Evolutionary conservation across 2,329 filamentous ascomycete species (phyloP).

Genomic region (Trichophyton verrucosum): DNA sequence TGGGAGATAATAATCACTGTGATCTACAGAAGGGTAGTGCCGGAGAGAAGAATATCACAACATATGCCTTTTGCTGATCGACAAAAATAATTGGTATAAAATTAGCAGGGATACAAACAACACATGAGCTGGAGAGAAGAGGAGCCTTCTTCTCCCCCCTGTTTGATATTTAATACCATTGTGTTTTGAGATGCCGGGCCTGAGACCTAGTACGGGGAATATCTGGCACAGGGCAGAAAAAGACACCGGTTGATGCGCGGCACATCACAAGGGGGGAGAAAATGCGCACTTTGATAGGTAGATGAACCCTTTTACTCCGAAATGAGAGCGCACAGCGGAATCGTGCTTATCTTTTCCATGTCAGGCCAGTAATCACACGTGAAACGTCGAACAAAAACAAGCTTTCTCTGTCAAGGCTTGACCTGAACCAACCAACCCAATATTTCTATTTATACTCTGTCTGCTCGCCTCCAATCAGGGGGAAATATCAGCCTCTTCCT

Average conservation of each 20-base stretch:
- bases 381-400: neutral
- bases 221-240: neutral
- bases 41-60: neutral
- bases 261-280: neutral
- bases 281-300: neutral
- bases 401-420: neutral
- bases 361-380: neutral
- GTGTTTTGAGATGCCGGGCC: neutral
- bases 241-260: neutral
- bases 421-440: neutral
- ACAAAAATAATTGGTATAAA: neutral
- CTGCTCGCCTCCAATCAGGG: neutral
- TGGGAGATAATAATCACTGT: neutral
- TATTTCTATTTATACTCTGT: neutral
- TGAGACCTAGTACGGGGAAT: neutral
- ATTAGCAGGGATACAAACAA: neutral
- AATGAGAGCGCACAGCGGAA: neutral
- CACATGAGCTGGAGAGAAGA: neutral
- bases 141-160: neutral
- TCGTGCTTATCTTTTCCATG: too few species aligned
- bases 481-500: neutral
- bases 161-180: neutral
- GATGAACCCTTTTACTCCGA: neutral
- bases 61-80: neutral
- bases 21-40: neutral